phyloP scores from a whole-genome alignment of 106 monocot genomes.

The Dioscorea zingiberensis region DNA sequence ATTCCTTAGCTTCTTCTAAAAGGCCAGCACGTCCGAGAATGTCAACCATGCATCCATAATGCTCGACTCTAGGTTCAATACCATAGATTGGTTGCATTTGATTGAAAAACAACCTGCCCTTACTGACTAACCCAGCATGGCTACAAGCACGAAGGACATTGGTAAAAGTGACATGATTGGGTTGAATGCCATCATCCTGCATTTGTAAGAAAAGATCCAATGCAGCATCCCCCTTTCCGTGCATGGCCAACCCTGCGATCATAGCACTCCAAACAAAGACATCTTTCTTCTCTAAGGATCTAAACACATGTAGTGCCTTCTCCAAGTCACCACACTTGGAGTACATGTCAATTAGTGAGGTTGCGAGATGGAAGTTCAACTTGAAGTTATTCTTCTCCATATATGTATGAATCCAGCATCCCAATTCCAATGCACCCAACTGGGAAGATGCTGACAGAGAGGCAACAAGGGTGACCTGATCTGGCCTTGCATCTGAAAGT shows the following conservation, averaged over 20 bases:
- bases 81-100: constrained; percentile 33
- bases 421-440: constrained; percentile 30
- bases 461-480: constrained; percentile 26
- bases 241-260: constrained; percentile 47
- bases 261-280: constrained; percentile 55
- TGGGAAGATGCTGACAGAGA: constrained; percentile 40
- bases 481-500: constrained; percentile 10
- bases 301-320: constrained; percentile 33
- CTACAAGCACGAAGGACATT: constrained; percentile 50
- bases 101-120: constrained; percentile 23
- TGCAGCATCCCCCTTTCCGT: constrained; percentile 37
- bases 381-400: constrained; percentile 13
- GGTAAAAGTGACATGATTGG: constrained; percentile 44
- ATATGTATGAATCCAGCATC: constrained; percentile 41
- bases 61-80: constrained; percentile 30
- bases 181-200: constrained; percentile 20
- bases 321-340: constrained; percentile 56
- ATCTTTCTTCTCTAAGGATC: constrained; percentile 16
- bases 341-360: constrained; percentile 65
- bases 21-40: constrained; percentile 53
- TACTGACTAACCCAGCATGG: constrained; percentile 42
- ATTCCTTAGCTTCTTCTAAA: constrained; percentile 32
- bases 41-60: constrained; percentile 53
- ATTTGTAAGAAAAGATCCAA: constrained; percentile 38
- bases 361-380: constrained; percentile 33